Base-by-base conservation (phyloP, 2,329 filamentous ascomycete species). In the Penicillium decumbens region DNA sequence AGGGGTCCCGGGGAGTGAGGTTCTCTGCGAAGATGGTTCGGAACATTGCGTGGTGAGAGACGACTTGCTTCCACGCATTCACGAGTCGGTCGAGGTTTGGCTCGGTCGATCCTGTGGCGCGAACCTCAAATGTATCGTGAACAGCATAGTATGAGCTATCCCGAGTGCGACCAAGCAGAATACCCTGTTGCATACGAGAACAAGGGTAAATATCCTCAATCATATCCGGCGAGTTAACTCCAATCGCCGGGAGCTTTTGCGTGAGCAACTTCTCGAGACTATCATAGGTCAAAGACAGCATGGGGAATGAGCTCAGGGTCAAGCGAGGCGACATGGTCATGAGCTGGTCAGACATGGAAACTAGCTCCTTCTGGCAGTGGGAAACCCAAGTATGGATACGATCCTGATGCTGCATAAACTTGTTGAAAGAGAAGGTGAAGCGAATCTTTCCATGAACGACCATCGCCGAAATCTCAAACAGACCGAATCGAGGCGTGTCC, bases 401-500 rank as follows among this genome's bases (percentile, higher is more conserved):
- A 2, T 67, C 57, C 49, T 78, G 75, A 52, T 78, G 73, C 8
- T 61, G 59, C 73, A 78, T 78, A 27, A 69, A 62, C 12, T 68
- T 66, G 55, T 78, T 79, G 62, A 75, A 78, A 0, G 76, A 75
- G 57, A 80, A 79, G 0, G 72, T 73, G 44, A 79, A 75, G 7
- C 74, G 72, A 23, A 80, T 65, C 12, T 63, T 64, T 0, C 73
- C 75, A 43, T 72, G 68, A 12, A 74, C 72, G 3, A 78, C 70
- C 45, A 77, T 72, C 1, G 77, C 77, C 0, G 75, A 76, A 32
- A 79, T 76, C 52, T 80, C 78, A 49, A 80, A 76, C 0, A 80
- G 65, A 4, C 71, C 74, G 51, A 77, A 76, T 3, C 75, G 71
- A 8, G 72, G 73, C 9, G 74, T 74, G 4, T 68, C 59, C 32